phyloP scores from a whole-genome alignment of 1,284 basidiomycete species.

The Mycena sp. region DNA sequence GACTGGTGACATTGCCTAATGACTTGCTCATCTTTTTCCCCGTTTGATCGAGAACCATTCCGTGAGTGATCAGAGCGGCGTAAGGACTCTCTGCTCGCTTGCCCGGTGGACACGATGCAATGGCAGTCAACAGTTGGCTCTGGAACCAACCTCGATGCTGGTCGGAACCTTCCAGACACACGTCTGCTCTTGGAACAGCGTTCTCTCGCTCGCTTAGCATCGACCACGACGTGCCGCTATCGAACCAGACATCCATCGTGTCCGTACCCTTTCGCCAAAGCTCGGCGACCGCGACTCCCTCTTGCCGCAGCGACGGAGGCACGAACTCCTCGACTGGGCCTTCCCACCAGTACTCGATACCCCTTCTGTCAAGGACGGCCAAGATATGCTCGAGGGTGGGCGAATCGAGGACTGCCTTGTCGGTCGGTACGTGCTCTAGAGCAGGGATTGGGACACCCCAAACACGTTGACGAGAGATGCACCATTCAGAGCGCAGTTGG shows the following conservation, averaged over 20 bases:
- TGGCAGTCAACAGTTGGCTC: constrained; percentile 88
- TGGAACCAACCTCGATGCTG: constrained; percentile 99
- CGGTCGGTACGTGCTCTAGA: constrained; percentile 75
- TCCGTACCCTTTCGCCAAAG: constrained; percentile 85
- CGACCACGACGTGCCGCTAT: constrained; percentile 96
- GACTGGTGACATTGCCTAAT: constrained; percentile 91
- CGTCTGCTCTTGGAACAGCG: constrained; percentile 66
- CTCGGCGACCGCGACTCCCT: constrained; percentile 52
- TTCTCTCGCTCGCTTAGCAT: constrained; percentile 63
- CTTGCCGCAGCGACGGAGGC: constrained; percentile 61
- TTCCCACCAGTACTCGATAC: constrained; percentile 92
- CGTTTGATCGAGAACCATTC: constrained; percentile 93
- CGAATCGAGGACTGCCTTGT: constrained; percentile 73
- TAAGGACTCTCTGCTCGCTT: constrained; percentile 71
- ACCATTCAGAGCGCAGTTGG: constrained; percentile 95
- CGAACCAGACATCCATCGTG: constrained; percentile 99
- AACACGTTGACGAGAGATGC: constrained; percentile 96
- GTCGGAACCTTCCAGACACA: constrained; percentile 96
- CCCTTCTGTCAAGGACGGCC: constrained; percentile 74
- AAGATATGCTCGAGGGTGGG: constrained; percentile 85
- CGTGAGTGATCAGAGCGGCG: constrained; percentile 90
- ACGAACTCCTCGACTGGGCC: constrained; percentile 88
- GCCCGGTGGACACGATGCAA: constrained; percentile 59
- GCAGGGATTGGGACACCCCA: constrained; percentile 99
- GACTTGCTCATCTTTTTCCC: constrained; percentile 99